Evolutionary conservation across 2,329 filamentous ascomycete species (phyloP), one percentile per base, ranked within the genome.

Genomic region (Cordyceps tenuipes): DNA sequence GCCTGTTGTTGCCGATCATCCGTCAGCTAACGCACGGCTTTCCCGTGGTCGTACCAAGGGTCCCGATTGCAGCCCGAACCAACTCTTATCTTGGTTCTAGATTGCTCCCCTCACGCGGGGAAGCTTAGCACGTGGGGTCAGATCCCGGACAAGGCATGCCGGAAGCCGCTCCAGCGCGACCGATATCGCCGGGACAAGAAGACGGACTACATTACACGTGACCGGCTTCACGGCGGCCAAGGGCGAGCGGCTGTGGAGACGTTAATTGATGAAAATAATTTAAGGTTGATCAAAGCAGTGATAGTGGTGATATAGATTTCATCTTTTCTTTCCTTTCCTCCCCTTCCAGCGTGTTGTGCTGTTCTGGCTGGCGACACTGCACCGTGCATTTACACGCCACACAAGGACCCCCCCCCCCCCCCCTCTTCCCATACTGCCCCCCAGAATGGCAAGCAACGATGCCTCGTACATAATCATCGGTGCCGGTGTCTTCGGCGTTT

Each of bases 401-500:
- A 23, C 29, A 21, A 29, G 4, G 23, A 23, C 23, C 23, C 23
- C 23, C 23, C 23, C 23, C 23, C 23, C 1, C 21, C 36, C 13
- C 13, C 36, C 36, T 12, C 36, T 12, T 5, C 17, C 12, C 21
- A 3, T 9, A 19, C 6, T 2, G n/a, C 6, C 44, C 21, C 8
- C 8, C 48, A 54, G 43, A 29, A 61, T 58, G 60, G 49, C 55
- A 29, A 29, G 29, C 9, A 7, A 50, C n/a, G 13, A 60, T 50
- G 41, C 47, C 44, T 78, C 77, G 15, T 80, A 79, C 65, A 71
- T 88, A 61, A 86, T 88, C 60, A 72, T 88, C 48, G 86, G 86
- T 39, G 82, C 82, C 8, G 86, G 86, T 49, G 82, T 85, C 34
- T 88, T 88, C 67, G 86, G 85, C 43, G 80, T 81, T 41, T 85